Evolutionary conservation across 176 grass and related monocot species (phyloP).

Genomic region (Luzula sylvatica): DNA sequence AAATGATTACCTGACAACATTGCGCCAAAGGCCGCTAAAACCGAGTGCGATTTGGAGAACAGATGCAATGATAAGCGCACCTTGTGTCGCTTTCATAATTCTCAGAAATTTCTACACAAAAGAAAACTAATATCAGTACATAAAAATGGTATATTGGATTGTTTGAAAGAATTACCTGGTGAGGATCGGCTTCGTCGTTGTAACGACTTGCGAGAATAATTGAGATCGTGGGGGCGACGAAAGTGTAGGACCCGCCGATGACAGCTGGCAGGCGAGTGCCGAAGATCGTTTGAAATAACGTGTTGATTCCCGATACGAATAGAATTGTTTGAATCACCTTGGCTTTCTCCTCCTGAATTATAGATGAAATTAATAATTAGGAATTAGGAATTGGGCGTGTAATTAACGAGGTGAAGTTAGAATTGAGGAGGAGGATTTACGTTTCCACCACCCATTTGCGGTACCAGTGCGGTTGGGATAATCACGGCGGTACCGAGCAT

Average conservation of each 20-base stretch:
- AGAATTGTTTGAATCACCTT: slow-evolving; percentile 79
- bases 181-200: slow-evolving; percentile 61
- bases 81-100: slow-evolving; percentile 84
- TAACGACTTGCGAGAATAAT: slow-evolving; percentile 87
- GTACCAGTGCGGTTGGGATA: slow-evolving; percentile 90
- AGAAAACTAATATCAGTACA: neutral
- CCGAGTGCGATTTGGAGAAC: slow-evolving; percentile 89
- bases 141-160: neutral
- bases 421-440: slow-evolving; percentile 35
- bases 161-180: slow-evolving; percentile 31
- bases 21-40: slow-evolving; percentile 95
- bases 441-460: slow-evolving; percentile 95
- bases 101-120: slow-evolving; percentile 67
- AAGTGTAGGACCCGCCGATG: slow-evolving; percentile 80
- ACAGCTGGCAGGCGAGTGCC: slow-evolving; percentile 76
- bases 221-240: slow-evolving; percentile 73
- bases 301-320: slow-evolving; percentile 96
- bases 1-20: slow-evolving; percentile 82
- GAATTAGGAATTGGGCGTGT: neutral
- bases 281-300: slow-evolving; percentile 71
- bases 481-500: slow-evolving; percentile 91
- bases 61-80: slow-evolving; percentile 71
- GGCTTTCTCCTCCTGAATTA: slow-evolving; percentile 71
- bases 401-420: no score
- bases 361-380: neutral